Base-by-base conservation (phyloP, 805 yeast genomes). In the Metschnikowia corniflorae region DNA sequence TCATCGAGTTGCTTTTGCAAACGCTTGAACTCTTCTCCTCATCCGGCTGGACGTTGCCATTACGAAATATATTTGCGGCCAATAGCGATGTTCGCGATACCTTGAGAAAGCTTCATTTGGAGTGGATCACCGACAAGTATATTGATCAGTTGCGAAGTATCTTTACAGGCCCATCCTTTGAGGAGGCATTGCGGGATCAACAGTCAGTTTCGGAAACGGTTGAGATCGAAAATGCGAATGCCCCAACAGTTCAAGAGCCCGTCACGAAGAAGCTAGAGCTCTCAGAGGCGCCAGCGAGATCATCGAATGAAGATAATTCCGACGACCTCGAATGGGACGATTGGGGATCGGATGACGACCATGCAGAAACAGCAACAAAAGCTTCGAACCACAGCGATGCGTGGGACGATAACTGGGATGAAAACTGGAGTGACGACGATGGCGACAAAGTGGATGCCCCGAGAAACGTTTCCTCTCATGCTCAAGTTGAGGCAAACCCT, bases 101-200 rank as follows among this genome's bases (percentile, higher is more conserved):
- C 16, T 47, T 66, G 32, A 47, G 56, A 23, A 46, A 43, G 14
- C 47, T 65, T 22, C 53, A 64, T 39, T 27, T 43, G 23, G 54
- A 64, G 31, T 65, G 67, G 64, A 37, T 57, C 3, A 40, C 55
- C 10, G 65, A 63, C 29, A 57, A 55, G 27, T 64, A 55, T 41
- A 58, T 67, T 24, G 54, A 60, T 26, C 44, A 46, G 32, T 50
- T 66, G 14, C 49, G 67, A 25, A 27, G 34, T 4, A 35, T 47
- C 4, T 59, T 56, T 35, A 43, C 37, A 12, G 24, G 30, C 6
- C 37, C 38, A 4, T 25, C 9, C 7, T 45, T 45, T 20, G 38
- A 32, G 5, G 7, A 26, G 5, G 34, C 39, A 15, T 13, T 43
- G 8, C 41, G 51, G 26, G 20, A 33, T 4, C 31, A 36, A 2